Conservation (phyloP, 164 flowering plant genomes). For the Nelumbo lutea region DNA sequence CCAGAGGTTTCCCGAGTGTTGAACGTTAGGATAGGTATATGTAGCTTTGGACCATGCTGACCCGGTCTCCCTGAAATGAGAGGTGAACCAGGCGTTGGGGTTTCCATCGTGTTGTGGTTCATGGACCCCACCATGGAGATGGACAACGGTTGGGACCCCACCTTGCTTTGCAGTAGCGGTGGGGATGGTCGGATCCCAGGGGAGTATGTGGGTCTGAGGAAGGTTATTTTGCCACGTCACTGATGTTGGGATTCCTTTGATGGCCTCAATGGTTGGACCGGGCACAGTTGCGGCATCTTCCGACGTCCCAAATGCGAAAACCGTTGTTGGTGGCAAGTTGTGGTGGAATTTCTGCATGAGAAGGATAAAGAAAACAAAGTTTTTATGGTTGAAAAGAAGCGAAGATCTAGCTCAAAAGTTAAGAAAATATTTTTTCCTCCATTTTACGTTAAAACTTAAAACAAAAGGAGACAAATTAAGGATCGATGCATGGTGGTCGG, state of each 20-base stretch:
- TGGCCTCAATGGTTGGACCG: conserved; percentile 21
- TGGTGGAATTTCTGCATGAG: conserved; percentile 70
- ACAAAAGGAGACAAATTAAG: too few relatives aligned
- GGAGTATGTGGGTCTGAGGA: conserved; percentile 36
- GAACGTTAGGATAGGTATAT: conserved; percentile 40
- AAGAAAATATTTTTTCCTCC: too few relatives aligned
- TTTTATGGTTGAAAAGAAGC: too few relatives aligned
- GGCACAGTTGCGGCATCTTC: conserved; percentile 25
- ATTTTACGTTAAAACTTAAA: too few relatives aligned
- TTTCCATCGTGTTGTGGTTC: conserved; percentile 49
- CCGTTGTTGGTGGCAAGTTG: conserved; percentile 46
- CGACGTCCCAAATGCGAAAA: conserved; percentile 53
- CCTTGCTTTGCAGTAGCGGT: conserved; percentile 29
- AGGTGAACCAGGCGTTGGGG: conserved; percentile 49
- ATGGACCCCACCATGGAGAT: conserved; percentile 49
- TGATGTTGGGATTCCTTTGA: conserved; percentile 33
- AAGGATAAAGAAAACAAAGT: background rate
- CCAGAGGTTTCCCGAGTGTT: conserved; percentile 49
- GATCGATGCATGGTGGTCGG: too few relatives aligned
- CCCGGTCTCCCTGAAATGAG: conserved; percentile 31
- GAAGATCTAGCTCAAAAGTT: too few relatives aligned
- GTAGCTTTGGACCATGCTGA: conserved; percentile 37
- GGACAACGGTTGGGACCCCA: conserved; percentile 18
- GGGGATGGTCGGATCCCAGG: background rate
- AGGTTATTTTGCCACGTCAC: conserved; percentile 51